Evolutionary conservation across 768 basidiomycete species (phyloP).

Genomic region (Guyanaporus albipodus): DNA sequence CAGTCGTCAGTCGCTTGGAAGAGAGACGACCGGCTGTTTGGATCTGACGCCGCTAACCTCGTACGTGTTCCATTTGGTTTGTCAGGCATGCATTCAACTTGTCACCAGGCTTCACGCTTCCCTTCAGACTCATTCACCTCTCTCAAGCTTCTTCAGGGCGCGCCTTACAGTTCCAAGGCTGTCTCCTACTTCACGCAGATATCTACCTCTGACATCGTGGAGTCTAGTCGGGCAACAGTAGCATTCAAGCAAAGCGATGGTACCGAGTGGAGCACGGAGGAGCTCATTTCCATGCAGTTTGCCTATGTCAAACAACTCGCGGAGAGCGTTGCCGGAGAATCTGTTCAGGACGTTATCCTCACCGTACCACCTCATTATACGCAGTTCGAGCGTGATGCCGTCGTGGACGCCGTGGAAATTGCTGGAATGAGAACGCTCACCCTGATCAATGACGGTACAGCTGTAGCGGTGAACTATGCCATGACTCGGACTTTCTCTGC

Average conservation of each 20-base stretch:
- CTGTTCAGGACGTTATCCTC: conserved; percentile 78
- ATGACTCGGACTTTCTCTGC: conserved; percentile 87
- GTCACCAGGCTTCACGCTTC: conserved; percentile 79
- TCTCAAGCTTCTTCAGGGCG: conserved; percentile 80
- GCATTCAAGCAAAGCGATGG: conserved; percentile 57
- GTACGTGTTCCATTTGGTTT: conserved; percentile 45
- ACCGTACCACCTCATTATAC: conserved; percentile 90
- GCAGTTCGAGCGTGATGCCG: conserved; percentile 86
- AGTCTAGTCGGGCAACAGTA: conserved; percentile 58
- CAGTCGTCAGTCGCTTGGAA: conserved; percentile 90
- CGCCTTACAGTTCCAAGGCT: conserved; percentile 53
- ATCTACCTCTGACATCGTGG: conserved; percentile 47
- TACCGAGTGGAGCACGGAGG: conserved; percentile 78
- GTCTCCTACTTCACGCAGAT: conserved; percentile 58
- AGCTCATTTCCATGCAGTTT: conserved; percentile 92
- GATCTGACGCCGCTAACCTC: conserved; percentile 81
- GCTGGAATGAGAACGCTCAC: conserved; percentile 81
- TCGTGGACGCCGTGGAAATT: conserved; percentile 89
- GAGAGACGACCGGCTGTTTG: conserved; percentile 84
- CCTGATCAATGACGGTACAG: conserved; percentile 88
- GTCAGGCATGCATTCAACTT: background rate
- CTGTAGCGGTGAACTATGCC: conserved; percentile 96
- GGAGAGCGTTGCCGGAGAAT: conserved; percentile 68
- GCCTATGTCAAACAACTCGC: conserved; percentile 88
- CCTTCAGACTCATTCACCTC: conserved; percentile 84